Base-by-base conservation (phyloP, 495 filamentous ascomycete genomes). In the Daldinia childiae region DNA sequence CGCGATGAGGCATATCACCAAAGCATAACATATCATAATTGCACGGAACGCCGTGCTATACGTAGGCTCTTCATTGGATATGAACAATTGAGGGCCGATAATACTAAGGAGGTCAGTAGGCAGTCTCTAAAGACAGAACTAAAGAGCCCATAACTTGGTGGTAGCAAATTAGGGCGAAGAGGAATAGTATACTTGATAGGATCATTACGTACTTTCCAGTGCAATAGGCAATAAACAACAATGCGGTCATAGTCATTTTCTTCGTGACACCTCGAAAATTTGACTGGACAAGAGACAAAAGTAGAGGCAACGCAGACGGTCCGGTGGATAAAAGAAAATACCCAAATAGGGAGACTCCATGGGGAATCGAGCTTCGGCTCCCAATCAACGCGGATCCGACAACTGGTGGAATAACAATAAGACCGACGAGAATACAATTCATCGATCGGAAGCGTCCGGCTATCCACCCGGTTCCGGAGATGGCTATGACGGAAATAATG, bases 221-320 rank as follows among this genome's bases (percentile, higher is more conserved):
- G 71, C 89, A 90, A 69, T 91, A 91, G 0, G 83, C 86, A 45
- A 92, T 88, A 36, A 93, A 80, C 55, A 90, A 89, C 21, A 93
- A 34, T 2, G 75, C 78, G 3, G 74, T 80, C 59, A 92, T 89
- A 0, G 90, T 92, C 6, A 90, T 92, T 77, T 92, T 92, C 82
- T 92, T 92, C 5, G 90, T 92, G 61, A 90, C 91, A 8, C 90
- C 90, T 3, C 89, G 86, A 30, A 90, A 85, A 72, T 93, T 92
- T 19, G 84, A 86, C 58, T 79, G 78, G 9, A 81, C 71, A 11
- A 82, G 77, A 17, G 76, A 77, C 27, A 82, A 54, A 12, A 77
- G 72, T 0, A 82, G 64, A 5, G 78, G 79, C 15, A 82, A 66
- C 6, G 69, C 77, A 15, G 71, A 60, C 5, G 78, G 76, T 2